phyloP scores from a whole-genome alignment of 2,329 filamentous ascomycete species.

The Aspergillus uvarum region DNA sequence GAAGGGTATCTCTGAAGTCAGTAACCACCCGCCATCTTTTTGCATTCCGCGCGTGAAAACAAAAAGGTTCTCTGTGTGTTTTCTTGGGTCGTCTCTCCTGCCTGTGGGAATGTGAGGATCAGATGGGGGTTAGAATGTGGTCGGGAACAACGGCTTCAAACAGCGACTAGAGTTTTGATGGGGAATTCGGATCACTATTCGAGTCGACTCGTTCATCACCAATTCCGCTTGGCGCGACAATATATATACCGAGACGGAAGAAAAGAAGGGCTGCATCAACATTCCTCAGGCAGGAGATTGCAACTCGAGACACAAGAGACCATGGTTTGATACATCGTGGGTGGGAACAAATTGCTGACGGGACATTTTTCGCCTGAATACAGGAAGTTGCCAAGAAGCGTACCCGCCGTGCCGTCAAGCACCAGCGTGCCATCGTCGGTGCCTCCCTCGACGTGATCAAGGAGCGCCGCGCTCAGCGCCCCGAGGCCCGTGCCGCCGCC shows the following conservation, averaged over 20 bases:
- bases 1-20: slow-evolving; percentile 99
- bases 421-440: slow-evolving; percentile 98
- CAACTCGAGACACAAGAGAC: background rate
- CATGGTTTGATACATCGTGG: background rate
- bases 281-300: too few relatives aligned
- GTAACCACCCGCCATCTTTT: slow-evolving; percentile 39
- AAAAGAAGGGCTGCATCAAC: too few relatives aligned
- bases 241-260: too few relatives aligned
- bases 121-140: background rate
- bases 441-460: slow-evolving; percentile 99
- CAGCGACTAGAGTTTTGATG: too few relatives aligned
- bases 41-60: slow-evolving; percentile 10
- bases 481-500: slow-evolving; percentile 90
- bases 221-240: too few relatives aligned
- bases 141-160: background rate
- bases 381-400: slow-evolving; percentile 99
- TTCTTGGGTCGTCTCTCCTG: slow-evolving; percentile 16
- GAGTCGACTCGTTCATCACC: too few relatives aligned
- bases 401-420: slow-evolving; percentile 95
- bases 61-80: slow-evolving; percentile 12
- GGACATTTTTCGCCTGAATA: slow-evolving; percentile 27
- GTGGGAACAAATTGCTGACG: slow-evolving; percentile 26
- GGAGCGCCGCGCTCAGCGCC: slow-evolving; percentile 92
- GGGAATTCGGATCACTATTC: too few relatives aligned
- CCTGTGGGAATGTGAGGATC: slow-evolving; percentile 9